A percentile compares a stretch with the other conserved stretches of the same genome.
Conservation (phyloP, 1,284 basidiomycete genomes). For the Marasmius oreades region DNA sequence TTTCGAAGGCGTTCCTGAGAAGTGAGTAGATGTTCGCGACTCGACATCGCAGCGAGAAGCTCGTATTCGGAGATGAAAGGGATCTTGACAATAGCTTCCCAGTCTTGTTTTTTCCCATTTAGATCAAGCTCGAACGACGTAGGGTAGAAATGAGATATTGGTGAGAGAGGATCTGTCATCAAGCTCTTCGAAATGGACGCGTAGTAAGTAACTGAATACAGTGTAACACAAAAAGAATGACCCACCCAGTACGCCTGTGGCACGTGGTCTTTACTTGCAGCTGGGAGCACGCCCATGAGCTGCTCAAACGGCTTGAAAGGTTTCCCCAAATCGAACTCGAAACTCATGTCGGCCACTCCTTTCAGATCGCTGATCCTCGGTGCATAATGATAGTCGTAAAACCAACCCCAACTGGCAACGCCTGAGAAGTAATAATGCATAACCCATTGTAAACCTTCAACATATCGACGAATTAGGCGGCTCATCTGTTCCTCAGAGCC, state of each 20-base stretch:
- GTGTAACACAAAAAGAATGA: conserved; percentile 30
- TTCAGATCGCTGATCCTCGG: conserved; percentile 87
- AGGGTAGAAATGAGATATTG: conserved; percentile 96
- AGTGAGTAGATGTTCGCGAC: conserved; percentile 75
- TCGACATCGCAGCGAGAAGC: conserved; percentile 80
- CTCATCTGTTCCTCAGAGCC: conserved; percentile 65
- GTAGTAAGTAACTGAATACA: conserved; percentile 4
- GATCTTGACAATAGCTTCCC: conserved; percentile 99
- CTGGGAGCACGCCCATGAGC: conserved; percentile 96
- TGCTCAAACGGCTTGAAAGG: conserved; percentile 97
- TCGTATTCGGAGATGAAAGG: conserved; percentile 92
- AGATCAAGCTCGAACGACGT: conserved; percentile 87
- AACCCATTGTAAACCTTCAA: conserved; percentile 98
- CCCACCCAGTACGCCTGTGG: conserved; percentile 63
- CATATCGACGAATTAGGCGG: conserved; percentile 75
- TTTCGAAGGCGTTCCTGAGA: conserved; percentile 81
- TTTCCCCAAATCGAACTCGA: conserved; percentile 82
- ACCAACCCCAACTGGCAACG: conserved; percentile 98
- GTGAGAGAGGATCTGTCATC: conserved; percentile 84
- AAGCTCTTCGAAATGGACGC: conserved; percentile 57
- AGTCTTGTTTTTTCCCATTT: conserved; percentile 98
- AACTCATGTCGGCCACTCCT: conserved; percentile 75
- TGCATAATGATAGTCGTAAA: conserved; percentile 97
- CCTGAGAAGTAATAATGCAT: conserved; percentile 99
- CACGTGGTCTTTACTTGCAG: conserved; percentile 85